A percentile compares a stretch with the other conserved stretches of the same genome.
Conservation (phyloP, 1,284 basidiomycete species). For the Ceratobasidium sp. region DNA sequence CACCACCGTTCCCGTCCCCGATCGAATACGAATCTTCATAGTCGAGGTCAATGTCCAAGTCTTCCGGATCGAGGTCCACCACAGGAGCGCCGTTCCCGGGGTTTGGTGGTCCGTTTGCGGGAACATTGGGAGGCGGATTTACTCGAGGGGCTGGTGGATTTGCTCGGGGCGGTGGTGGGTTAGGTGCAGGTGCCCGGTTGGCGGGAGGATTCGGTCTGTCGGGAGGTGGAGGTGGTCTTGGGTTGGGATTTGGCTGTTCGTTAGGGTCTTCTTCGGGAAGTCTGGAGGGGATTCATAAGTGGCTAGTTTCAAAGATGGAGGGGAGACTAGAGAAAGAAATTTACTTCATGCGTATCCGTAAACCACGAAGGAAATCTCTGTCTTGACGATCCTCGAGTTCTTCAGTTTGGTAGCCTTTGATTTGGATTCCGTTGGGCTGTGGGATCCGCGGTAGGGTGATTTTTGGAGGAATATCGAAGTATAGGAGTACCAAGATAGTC, state of each 20-base stretch:
- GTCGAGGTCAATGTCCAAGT: slow-evolving; percentile 26
- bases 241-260: slow-evolving; percentile 8
- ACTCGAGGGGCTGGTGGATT: slow-evolving; percentile 18
- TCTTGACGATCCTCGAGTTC: slow-evolving; percentile 70
- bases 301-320: neutral
- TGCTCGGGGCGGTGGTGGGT: slow-evolving; percentile 8
- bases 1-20: slow-evolving; percentile 23
- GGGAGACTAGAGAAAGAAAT: slow-evolving; percentile 52
- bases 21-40: slow-evolving; percentile 41
- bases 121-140: slow-evolving; percentile 30
- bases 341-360: slow-evolving; percentile 74
- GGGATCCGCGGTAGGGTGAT: too few relatives aligned
- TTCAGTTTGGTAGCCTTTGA: slow-evolving; percentile 70
- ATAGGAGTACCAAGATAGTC: neutral
- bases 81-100: slow-evolving; percentile 23
- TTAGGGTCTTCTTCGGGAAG: slow-evolving; percentile 39
- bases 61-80: slow-evolving; percentile 49
- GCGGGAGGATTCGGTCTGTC: neutral
- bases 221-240: neutral
- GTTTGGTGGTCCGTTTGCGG: slow-evolving; percentile 24
- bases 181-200: too few relatives aligned
- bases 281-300: neutral
- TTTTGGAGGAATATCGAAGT: slow-evolving; percentile 53
- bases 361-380: slow-evolving; percentile 67
- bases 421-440: slow-evolving; percentile 27